These are phyloP conservation scores for Puya raimondii DNA, from an alignment of 176 grass and related monocot genomes.

Conservation along the genomic window DNA sequence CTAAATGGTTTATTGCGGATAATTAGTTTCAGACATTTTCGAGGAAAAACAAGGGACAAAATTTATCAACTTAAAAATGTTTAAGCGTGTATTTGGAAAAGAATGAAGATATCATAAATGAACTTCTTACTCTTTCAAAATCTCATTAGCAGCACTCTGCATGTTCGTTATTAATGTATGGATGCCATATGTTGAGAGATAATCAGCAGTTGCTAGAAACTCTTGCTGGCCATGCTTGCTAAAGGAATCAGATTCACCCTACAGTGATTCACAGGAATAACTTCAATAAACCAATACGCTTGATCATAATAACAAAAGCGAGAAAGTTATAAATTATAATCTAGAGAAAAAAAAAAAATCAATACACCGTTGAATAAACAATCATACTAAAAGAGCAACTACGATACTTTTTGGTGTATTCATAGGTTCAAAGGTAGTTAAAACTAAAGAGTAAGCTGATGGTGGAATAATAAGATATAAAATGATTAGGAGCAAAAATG, in stretches of 20 bases:
- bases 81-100: too few relatives aligned
- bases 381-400: slow-evolving; percentile 17
- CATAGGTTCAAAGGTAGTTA: too few relatives aligned
- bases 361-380: not conserved
- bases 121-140: slow-evolving; percentile 84
- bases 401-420: not conserved
- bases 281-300: not conserved
- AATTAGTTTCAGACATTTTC: too few relatives aligned
- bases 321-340: too few relatives aligned
- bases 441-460: too few relatives aligned
- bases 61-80: too few relatives aligned
- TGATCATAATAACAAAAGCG: not conserved
- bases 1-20: too few relatives aligned
- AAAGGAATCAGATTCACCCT: slow-evolving; percentile 55
- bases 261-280: slow-evolving; percentile 16
- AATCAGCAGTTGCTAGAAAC: slow-evolving; percentile 83
- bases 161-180: slow-evolving; percentile 56
- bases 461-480: too few relatives aligned
- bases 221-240: slow-evolving; percentile 51
- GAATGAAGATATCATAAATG: slow-evolving; percentile 4
- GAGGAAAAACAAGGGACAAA: too few relatives aligned
- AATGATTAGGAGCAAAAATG: too few relatives aligned
- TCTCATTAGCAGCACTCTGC: slow-evolving; percentile 53
- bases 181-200: slow-evolving; percentile 67
- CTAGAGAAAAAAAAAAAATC: too few relatives aligned